Evolutionary conservation across 116 monocot species (phyloP), one percentile per base, ranked within the genome.

Genomic region (Papilionanthe hybrid): DNA sequence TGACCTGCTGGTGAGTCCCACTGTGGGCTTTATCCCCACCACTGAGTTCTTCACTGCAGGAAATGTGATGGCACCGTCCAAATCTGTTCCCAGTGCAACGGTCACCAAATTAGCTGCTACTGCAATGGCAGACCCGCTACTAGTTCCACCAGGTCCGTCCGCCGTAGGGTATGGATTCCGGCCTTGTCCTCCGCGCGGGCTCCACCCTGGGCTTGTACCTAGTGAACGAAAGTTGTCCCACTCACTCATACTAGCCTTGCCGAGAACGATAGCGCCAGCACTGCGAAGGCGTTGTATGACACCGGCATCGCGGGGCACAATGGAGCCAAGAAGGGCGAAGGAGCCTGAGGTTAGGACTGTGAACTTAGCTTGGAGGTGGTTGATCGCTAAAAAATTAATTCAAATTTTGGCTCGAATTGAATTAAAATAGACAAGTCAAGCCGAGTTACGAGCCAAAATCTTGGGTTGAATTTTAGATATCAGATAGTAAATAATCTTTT

Each of bases 21-120:
- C 81, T 3, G 89, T 95, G 5, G 95, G 95, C 71, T 87, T 95
- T 56, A 92, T 89, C 1, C 95, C 95, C 43, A 89, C 90, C 32
- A 90, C 88, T 0, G 87, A 84, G 45, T 89, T 91, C 32, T 18
- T 2, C 0, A 79, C 69, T 7, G 93, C 37, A 0, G 95, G 91
- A 77, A 89, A 95, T 29, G 88, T 66, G 78, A 95, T 95, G 12
- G 95, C 88, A 22, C 88, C 93, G 42, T 86, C 89, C 6, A 91
- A 91, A 74, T 91, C 95, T 20, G 93, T 86, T 6, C 88, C 95
- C 22, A 95, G 75, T 4, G 91, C 75, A 37, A 92, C 88, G 9
- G 89, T 48, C 17, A 55, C 92, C 85, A 92, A 78, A 85, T 92
- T 89, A 18, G 95, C 89, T 1, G 92, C 95, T 19, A 79, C 95